These are phyloP conservation scores for Pluteus cervinus DNA, from an alignment of 768 basidiomycete species.

Conservation along the genomic window DNA sequence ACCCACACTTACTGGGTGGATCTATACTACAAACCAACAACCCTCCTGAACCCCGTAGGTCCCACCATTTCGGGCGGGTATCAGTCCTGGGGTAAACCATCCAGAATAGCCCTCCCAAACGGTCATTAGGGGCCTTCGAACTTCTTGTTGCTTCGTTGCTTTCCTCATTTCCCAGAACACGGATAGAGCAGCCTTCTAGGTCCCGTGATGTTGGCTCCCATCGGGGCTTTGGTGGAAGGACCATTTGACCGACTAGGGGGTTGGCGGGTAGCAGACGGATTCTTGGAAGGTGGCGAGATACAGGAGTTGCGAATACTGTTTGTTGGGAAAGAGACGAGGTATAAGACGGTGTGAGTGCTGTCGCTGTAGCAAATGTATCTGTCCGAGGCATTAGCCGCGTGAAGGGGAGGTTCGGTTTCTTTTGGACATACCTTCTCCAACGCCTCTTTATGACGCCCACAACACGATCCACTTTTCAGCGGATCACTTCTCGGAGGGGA, in stretches of 20 bases:
- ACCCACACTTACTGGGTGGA: constrained; percentile 70
- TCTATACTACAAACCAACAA: constrained; percentile 94
- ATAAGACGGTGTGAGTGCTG: constrained; percentile 76
- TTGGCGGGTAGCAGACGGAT: constrained; percentile 95
- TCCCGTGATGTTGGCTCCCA: constrained; percentile 87
- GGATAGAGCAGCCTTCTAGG: constrained; percentile 95
- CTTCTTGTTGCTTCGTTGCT: constrained; percentile 95
- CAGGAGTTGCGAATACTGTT: constrained; percentile 91
- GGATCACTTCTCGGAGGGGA: constrained; percentile 85
- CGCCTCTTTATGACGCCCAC: constrained; percentile 93
- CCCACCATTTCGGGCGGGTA: too few species aligned
- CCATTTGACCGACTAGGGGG: constrained; percentile 83
- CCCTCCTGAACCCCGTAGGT: constrained; percentile 80
- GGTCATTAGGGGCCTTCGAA: constrained; percentile 95
- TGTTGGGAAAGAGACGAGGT: constrained; percentile 78
- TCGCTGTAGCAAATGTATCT: constrained; percentile 93
- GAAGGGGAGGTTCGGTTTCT: constrained; percentile 6
- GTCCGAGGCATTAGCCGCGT: constrained; percentile 4
- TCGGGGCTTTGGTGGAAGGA: constrained; percentile 89
- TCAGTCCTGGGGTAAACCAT: constrained; percentile 85
- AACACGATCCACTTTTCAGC: constrained; percentile 87
- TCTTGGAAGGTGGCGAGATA: constrained; percentile 85
- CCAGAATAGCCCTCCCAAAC: constrained; percentile 91
- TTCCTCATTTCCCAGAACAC: constrained; percentile 84
- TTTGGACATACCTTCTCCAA: constrained; percentile 80